phyloP scores from a whole-genome alignment of 2,329 filamentous ascomycete species.

The Gremmenia infestans region DNA sequence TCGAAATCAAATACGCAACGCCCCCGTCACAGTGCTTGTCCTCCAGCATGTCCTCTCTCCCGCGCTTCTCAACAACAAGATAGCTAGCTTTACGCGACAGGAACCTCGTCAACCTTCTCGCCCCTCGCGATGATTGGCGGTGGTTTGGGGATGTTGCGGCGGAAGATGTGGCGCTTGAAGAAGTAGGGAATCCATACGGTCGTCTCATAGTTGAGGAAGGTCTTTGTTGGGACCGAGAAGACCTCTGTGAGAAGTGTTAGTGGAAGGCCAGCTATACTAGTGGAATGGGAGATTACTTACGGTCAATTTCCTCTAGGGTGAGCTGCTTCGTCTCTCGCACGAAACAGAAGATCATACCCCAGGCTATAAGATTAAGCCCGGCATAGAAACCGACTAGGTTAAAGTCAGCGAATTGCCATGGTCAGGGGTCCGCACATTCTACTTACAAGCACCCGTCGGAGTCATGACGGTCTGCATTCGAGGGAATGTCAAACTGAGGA shows the following conservation, averaged over 20 bases:
- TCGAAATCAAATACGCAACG: no score
- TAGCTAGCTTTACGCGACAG: no score
- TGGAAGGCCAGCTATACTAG: not conserved
- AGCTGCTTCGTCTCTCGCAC: conserved; percentile 52
- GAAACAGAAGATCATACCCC: conserved; percentile 50
- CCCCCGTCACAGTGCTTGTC: no score
- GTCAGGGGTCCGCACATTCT: conserved; percentile 65
- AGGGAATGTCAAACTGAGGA: conserved; percentile 49
- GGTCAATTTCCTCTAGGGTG: conserved; percentile 31
- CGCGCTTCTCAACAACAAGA: no score
- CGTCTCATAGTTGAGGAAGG: conserved; percentile 15
- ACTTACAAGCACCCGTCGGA: conserved; percentile 48
- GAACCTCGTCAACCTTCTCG: not conserved
- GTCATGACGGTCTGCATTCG: conserved; percentile 18
- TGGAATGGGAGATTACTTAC: conserved; percentile 47
- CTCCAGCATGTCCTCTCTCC: no score
- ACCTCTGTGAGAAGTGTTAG: conserved; percentile 7
- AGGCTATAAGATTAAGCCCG: conserved; percentile 47
- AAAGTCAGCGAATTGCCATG: conserved; percentile 57
- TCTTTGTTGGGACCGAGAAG: conserved; percentile 16
- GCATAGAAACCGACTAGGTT: conserved; percentile 54
- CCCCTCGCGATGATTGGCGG: conserved; percentile 11
- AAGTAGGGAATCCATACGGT: conserved; percentile 17
- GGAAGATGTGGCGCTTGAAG: conserved; percentile 15
- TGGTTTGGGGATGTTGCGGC: conserved; percentile 34